A percentile compares a stretch with the other conserved stretches of the same genome.
phyloP scores from a whole-genome alignment of 345 rosid genomes.

The Conringia planisiliqua region DNA sequence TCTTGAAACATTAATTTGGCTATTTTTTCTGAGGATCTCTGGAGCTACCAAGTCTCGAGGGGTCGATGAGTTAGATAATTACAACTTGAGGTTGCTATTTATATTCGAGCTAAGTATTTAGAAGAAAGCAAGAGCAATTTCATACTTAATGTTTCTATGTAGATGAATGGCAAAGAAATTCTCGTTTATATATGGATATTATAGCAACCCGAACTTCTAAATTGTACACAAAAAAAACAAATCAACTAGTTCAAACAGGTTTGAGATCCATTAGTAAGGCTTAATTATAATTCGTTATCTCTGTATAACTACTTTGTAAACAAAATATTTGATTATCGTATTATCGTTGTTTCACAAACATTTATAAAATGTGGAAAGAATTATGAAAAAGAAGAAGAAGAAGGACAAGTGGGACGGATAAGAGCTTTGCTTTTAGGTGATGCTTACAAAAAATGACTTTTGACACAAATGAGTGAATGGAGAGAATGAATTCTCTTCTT shows the following conservation, averaged over 20 bases:
- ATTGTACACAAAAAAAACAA: background rate
- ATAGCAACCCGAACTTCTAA: background rate
- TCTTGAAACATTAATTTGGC: background rate
- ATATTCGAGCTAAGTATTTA: background rate
- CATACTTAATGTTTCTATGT: background rate
- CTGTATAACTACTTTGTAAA: background rate
- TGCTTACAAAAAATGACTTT: conserved; percentile 29
- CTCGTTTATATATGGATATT: background rate
- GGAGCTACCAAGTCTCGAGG: background rate
- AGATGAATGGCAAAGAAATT: background rate
- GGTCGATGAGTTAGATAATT: background rate
- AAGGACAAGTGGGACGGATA: background rate
- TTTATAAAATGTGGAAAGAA: background rate
- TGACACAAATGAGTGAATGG: background rate
- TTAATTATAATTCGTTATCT: background rate
- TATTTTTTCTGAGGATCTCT: background rate
- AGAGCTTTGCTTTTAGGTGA: conserved; percentile 7
- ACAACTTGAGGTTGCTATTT: background rate
- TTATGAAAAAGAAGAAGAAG: background rate
- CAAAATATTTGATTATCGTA: background rate
- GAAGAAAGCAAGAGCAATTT: background rate
- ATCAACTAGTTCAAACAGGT: background rate
- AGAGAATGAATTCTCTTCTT: conserved; percentile 11
- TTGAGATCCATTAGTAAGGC: background rate
- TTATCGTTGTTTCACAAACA: background rate